Evolutionary conservation across 192 early-diverging fungal species (phyloP), one percentile per base, ranked within the genome.

Genomic region (Entophlyctis luteolus): DNA sequence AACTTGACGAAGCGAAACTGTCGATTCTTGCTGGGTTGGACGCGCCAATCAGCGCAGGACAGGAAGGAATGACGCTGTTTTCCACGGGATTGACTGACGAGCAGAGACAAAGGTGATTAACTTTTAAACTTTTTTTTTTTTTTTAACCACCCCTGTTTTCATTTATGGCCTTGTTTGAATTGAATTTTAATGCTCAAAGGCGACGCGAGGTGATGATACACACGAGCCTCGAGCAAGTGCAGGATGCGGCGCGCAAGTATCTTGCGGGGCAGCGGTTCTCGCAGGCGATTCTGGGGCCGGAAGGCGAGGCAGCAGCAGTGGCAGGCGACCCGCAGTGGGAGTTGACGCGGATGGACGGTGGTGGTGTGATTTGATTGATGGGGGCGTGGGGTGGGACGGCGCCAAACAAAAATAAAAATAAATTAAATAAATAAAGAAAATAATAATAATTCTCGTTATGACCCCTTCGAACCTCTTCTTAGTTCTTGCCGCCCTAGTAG

Each of bases 1-100:
- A 96, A 71, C 70, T 96, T 77, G 84, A 81, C 32, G 94, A 98
- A 76, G 93, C 94, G 22, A 98, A 98, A 72, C 67, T 98, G 28
- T 89, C 91, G 2, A 79, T 93, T 27, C 93, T 98, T 79, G 87
- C 90, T 48, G 68, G 79, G n/a, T 68, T 96, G 35, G 94, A 98
- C 77, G 65, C 85, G 1, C 95, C 95, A 5, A 65, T 92, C 20
- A 90, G 89, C 59, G 92, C 90, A 0, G 80, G 86, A 29, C 83
- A 87, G 39, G 94, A 98, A 57, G 93, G 92, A 0, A 88, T 91
- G 85, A 69, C 87, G n/a, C 79, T 83, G 55, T 95, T 92, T 59
- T 79, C 81, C 0, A 79, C 84, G 5, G 90, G 89, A 5, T 84
- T 95, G 32, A 89, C 90, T 0, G 88, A 93, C 39, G 92, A 94